Evolutionary conservation across 768 basidiomycete species (phyloP), one percentile per base, ranked within the genome.

Genomic region (Xerocomellus dryophilus): DNA sequence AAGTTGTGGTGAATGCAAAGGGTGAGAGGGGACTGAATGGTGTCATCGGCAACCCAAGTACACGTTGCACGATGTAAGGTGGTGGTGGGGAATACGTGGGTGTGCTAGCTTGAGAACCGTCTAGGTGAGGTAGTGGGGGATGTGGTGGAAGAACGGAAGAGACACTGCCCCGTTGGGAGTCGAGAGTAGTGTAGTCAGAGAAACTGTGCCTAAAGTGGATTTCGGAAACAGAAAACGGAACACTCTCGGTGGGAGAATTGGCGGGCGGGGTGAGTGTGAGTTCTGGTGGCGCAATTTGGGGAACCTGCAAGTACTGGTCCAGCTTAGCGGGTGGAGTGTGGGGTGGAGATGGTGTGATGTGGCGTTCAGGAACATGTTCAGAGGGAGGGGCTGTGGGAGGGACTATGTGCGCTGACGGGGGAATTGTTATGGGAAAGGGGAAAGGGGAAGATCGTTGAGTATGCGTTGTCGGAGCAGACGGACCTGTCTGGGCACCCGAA

Each of bases 181-280:
- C 70, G 10, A 66, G 38, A 42, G 35, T 61, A n/a, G 56, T 49
- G 45, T 62, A 71, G 32, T 72, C 71, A 7, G 69, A 70, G 48
- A 50, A 61, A 38, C 69, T 79, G 41, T 77, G 73, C 35, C 78
- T 71, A 65, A 81, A 81, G 45, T 78, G 71, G 31, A 81, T 69
- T 11, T 82, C 81, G 15, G 79, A 79, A n/a, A 80, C 75, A 15
- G 81, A 79, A 52, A 80, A 72, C 2, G 81, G 79, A 35, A 83
- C 70, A 52, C 82, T 84, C 43, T 84, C 80, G 0, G 80, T 79
- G 35, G 81, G 82, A 14, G 83, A 82, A 27, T 69, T 73, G 29
- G 74, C 62, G 43, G 25, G 25, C 23, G 66, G 63, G n/a, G 68
- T 29, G 61, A 43, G 63, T 29, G 59, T 55, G 42, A 61, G 58